Evolutionary conservation across 2,329 filamentous ascomycete genomes (phyloP).

Genomic region (Ophiocordyceps sinensis): DNA sequence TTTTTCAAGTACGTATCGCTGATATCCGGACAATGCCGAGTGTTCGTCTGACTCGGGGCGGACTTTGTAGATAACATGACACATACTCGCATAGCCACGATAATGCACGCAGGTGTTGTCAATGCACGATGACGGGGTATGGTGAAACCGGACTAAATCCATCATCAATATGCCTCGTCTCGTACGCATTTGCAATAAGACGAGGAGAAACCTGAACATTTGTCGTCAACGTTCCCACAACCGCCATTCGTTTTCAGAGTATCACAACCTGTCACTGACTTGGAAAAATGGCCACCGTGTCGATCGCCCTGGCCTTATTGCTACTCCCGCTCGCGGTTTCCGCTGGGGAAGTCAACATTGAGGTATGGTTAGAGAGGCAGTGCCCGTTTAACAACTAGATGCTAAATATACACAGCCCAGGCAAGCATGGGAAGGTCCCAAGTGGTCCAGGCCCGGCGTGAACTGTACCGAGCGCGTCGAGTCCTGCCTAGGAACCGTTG

Average conservation of each 20-base stretch:
- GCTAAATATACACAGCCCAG: background rate
- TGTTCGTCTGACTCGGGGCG: too few species aligned
- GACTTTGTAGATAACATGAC: background rate
- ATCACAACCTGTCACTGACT: background rate
- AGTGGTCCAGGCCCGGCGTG: background rate
- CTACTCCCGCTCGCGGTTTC: background rate
- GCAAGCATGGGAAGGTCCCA: background rate
- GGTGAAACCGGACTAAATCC: background rate
- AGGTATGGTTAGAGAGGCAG: background rate
- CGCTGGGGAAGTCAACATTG: background rate
- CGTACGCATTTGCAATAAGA: background rate
- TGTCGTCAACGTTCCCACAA: background rate
- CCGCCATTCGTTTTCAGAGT: background rate
- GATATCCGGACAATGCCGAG: too few species aligned
- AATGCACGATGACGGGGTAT: background rate
- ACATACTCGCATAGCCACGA: background rate
- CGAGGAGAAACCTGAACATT: background rate
- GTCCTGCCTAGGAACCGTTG: slow-evolving; percentile 1
- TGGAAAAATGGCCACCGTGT: background rate
- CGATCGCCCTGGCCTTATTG: background rate
- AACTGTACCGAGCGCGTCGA: background rate
- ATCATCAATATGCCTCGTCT: background rate
- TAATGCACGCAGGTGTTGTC: background rate
- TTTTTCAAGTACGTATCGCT: too few species aligned
- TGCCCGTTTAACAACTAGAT: background rate